Evolutionary conservation across 1,139 yeast species (phyloP).

Genomic region (Hansenula lynferdii): DNA sequence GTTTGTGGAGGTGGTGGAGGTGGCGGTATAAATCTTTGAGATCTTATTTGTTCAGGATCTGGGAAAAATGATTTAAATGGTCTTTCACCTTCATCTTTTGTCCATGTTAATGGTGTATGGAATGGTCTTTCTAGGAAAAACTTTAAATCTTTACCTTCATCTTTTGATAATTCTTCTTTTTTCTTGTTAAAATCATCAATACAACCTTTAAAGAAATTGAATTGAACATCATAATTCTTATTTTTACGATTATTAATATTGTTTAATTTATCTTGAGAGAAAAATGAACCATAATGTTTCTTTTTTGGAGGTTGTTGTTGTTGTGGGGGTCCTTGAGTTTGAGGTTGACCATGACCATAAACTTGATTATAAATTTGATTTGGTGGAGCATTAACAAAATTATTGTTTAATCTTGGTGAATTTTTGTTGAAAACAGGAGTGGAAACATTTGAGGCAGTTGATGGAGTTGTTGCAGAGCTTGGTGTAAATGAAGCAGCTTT

Average conservation of each 20-base stretch:
- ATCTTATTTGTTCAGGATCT: slow-evolving; percentile 10
- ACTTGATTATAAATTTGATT: no score
- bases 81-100: slow-evolving; percentile 49
- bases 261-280: slow-evolving; percentile 15
- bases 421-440: slow-evolving; percentile 14
- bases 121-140: slow-evolving; percentile 58
- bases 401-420: slow-evolving; percentile 16
- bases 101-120: slow-evolving; percentile 81
- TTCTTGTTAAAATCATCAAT: slow-evolving; percentile 17
- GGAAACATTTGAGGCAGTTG: slow-evolving; percentile 17
- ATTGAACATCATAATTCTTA: slow-evolving; percentile 40
- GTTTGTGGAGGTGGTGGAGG: neutral
- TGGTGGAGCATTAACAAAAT: no score
- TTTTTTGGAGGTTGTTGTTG: slow-evolving; percentile 45
- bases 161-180: neutral
- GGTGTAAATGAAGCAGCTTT: slow-evolving; percentile 72
- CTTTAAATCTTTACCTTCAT: slow-evolving; percentile 1
- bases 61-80: slow-evolving; percentile 17
- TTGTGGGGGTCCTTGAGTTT: no score
- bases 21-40: slow-evolving; percentile 1
- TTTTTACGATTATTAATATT: no score
- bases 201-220: slow-evolving; percentile 37
- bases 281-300: slow-evolving; percentile 17
- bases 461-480: slow-evolving; percentile 22
- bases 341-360: no score